Evolutionary conservation across 1,139 yeast genomes (phyloP).

Genomic region (Scheffersomyces cryptocercus): DNA sequence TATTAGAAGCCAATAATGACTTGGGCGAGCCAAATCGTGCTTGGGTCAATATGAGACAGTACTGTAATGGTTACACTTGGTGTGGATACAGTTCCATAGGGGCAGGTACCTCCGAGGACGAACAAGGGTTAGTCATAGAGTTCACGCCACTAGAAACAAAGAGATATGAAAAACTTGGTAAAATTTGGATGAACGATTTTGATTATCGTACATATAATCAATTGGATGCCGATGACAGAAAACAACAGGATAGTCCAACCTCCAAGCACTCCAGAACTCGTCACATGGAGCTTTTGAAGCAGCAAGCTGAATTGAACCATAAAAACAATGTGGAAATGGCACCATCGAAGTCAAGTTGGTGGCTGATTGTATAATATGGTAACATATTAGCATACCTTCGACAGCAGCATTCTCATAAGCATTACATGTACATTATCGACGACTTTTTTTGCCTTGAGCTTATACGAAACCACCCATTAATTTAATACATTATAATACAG

Average conservation of each 20-base stretch:
- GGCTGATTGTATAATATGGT: no score
- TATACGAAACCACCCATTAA: no score
- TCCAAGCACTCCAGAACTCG: background rate
- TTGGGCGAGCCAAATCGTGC: conserved; percentile 32
- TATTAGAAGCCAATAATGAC: conserved; percentile 14
- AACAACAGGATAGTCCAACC: no score
- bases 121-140: conserved; percentile 11
- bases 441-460: no score
- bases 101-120: conserved; percentile 21
- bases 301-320: background rate
- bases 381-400: no score
- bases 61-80: conserved; percentile 40
- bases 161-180: conserved; percentile 24
- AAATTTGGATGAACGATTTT: conserved; percentile 26
- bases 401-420: no score
- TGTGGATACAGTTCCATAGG: conserved; percentile 36
- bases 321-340: background rate
- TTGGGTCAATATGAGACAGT: conserved; percentile 30
- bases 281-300: background rate
- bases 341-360: no score
- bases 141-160: conserved; percentile 22
- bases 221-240: conserved; percentile 2
- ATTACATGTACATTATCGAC: no score
- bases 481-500: no score
- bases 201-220: conserved; percentile 8